These are phyloP conservation scores for Neurospora pannonica DNA, from an alignment of 495 filamentous ascomycete genomes.

Conservation along the genomic window DNA sequence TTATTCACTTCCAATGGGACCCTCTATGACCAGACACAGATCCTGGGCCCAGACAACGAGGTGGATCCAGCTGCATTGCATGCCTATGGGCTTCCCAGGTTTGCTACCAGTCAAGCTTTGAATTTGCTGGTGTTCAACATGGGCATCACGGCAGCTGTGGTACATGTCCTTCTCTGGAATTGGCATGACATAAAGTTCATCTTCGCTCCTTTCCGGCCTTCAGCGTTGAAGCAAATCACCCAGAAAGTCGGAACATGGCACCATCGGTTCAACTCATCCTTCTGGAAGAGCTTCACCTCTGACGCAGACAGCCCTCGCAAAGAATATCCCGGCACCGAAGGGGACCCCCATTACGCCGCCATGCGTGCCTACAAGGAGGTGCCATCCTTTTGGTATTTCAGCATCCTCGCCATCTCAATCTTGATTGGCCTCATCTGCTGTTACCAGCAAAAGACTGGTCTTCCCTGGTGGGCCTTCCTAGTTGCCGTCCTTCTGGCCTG, in stretches of 20 bases:
- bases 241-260: background rate
- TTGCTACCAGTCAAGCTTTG: conserved; percentile 32
- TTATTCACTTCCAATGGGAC: conserved; percentile 41
- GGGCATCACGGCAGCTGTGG: conserved; percentile 31
- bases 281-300: background rate
- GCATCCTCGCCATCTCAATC: conserved; percentile 34
- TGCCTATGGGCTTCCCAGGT: conserved; percentile 27
- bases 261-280: conserved; percentile 3
- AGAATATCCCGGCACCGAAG: conserved; percentile 3
- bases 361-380: conserved; percentile 38
- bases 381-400: conserved; percentile 44
- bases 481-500: conserved; percentile 26
- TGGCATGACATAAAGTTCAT: conserved; percentile 18
- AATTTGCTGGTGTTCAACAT: conserved; percentile 30
- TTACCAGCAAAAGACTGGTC: conserved; percentile 36
- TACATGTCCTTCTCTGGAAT: conserved; percentile 31
- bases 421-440: conserved; percentile 38
- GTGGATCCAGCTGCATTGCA: conserved; percentile 24
- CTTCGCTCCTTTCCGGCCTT: conserved; percentile 10
- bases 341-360: conserved; percentile 39
- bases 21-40: conserved; percentile 38
- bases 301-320: background rate
- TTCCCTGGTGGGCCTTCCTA: conserved; percentile 48
- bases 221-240: conserved; percentile 10
- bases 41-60: conserved; percentile 25